Evolutionary conservation across 23 red algal species (phyloP), one percentile per base, ranked within the genome.

Genomic region (Gracilaria domingensis): DNA sequence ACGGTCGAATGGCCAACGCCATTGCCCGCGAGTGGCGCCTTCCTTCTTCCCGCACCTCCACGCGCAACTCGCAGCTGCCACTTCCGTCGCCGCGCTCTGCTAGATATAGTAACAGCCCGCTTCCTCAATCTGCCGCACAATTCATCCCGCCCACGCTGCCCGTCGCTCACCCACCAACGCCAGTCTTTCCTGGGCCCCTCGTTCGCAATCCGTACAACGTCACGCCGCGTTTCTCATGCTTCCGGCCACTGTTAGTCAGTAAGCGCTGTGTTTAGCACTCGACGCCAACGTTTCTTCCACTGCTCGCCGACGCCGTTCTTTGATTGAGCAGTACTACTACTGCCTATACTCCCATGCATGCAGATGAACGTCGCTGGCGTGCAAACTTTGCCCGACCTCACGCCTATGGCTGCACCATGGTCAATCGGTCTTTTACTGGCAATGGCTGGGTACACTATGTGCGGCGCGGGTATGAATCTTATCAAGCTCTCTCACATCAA

Each of bases 401-500:
- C 39, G 72, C 72, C 72, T 77, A 49, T 77, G 40, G 8, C 72
- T 30, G 82, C 85, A 16, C 80, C 93, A 36, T 95, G 93, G 93
- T 83, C 85, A 32, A 44, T 88, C 23, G 93, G 93, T 25, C 72
- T 95, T 12, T 35, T 95, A 18, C 78, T 82, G 13, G 93, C 83
- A 34, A 84, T 88, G 42, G 81, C 70, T 9, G 93, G 93, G 23
- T 95, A 95, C 54, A 88, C 85, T 18, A 66, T 95, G 30, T 89
- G 85, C 74, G 93, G 93, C 39, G 83, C 86, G 17, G 93, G 93
- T 48, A 88, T 95, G 83, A 95, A 95, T 60, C 67, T 95, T 21
- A 95, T 95, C 80, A 82, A 88, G n/a, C 85, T 95, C 25, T 95
- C 93, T 28, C 93, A 95, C 66, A 85, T 95, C 32, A 92, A 92